Conservation (phyloP, 2,329 filamentous ascomycete genomes). For the Didymella lethalis region DNA sequence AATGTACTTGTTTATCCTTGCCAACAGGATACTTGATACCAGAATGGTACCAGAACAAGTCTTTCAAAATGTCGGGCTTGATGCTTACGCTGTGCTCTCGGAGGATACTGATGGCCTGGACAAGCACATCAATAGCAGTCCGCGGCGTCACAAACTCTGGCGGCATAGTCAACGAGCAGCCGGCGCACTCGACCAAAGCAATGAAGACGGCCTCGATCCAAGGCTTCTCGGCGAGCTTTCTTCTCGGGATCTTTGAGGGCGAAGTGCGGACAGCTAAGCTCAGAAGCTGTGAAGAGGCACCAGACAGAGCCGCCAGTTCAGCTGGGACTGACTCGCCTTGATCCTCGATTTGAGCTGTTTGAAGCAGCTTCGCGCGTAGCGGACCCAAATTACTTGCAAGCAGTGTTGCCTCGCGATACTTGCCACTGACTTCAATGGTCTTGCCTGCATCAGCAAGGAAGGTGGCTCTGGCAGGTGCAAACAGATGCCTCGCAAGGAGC, state of each 20-base stretch:
- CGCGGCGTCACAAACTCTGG: conserved; percentile 31
- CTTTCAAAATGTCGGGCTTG: conserved; percentile 38
- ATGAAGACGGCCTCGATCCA: conserved; percentile 56
- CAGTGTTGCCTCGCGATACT: conserved; percentile 22
- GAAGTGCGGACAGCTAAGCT: conserved; percentile 54
- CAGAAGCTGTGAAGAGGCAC: conserved; percentile 47
- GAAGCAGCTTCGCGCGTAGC: conserved; percentile 42
- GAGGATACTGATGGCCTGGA: conserved; percentile 38
- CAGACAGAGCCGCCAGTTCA: conserved; percentile 34
- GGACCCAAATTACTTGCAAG: conserved; percentile 36
- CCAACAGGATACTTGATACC: conserved; percentile 39
- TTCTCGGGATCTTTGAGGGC: conserved; percentile 51
- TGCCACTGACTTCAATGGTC: conserved; percentile 6
- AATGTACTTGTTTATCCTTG: conserved; percentile 33
- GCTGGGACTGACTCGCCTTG: conserved; percentile 32
- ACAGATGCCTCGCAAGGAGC: conserved; percentile 53
- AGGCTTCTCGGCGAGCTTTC: conserved; percentile 51
- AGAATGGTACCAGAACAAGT: conserved; percentile 48
- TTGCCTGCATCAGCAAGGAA: conserved; percentile 43
- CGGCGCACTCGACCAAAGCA: conserved; percentile 47
- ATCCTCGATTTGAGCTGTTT: conserved; percentile 45
- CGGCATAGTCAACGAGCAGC: conserved; percentile 37
- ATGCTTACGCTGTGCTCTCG: conserved; percentile 36
- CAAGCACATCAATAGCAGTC: conserved; percentile 36
- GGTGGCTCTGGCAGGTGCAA: conserved; percentile 50